phyloP scores from a whole-genome alignment of 495 filamentous ascomycete genomes.

The Tetracladium setigerum region DNA sequence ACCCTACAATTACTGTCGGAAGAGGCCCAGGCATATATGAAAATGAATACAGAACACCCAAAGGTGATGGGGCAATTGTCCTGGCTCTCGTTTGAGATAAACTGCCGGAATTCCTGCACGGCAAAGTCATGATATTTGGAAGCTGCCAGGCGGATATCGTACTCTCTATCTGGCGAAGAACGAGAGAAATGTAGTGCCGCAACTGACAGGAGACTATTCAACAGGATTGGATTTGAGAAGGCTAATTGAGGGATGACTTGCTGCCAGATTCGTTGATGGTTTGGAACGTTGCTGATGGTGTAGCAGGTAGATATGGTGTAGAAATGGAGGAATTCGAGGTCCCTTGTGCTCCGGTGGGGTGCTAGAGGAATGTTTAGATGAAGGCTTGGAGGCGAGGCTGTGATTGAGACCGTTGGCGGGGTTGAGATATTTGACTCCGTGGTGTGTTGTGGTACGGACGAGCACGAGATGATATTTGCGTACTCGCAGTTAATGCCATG shows the following conservation, averaged over 20 bases:
- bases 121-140: conserved; percentile 4
- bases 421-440: conserved; percentile 9
- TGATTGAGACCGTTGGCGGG: neutral
- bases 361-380: neutral
- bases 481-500: conserved; percentile 29
- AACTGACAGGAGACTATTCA: conserved; percentile 43
- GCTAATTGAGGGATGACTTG: conserved; percentile 32
- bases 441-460: conserved; percentile 40
- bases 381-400: conserved; percentile 5
- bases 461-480: conserved; percentile 33
- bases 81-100: conserved; percentile 6
- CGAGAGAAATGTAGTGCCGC: conserved; percentile 40
- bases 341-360: conserved; percentile 1
- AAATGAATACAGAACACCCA: conserved; percentile 8
- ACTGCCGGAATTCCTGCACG: conserved; percentile 9
- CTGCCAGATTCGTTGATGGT: conserved; percentile 30
- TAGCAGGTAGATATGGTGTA: conserved; percentile 37
- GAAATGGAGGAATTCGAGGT: conserved; percentile 40
- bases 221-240: conserved; percentile 38
- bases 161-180: conserved; percentile 24
- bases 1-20: conserved; percentile 10
- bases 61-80: conserved; percentile 14
- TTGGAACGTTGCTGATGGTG: conserved; percentile 35
- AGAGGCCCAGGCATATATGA: conserved; percentile 8
- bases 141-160: conserved; percentile 12